Percentiles rank a stretch among this genome's conserved stretches.
phyloP scores from a whole-genome alignment of 371 early-diverging fungal species.

The Mucor ambiguus region DNA sequence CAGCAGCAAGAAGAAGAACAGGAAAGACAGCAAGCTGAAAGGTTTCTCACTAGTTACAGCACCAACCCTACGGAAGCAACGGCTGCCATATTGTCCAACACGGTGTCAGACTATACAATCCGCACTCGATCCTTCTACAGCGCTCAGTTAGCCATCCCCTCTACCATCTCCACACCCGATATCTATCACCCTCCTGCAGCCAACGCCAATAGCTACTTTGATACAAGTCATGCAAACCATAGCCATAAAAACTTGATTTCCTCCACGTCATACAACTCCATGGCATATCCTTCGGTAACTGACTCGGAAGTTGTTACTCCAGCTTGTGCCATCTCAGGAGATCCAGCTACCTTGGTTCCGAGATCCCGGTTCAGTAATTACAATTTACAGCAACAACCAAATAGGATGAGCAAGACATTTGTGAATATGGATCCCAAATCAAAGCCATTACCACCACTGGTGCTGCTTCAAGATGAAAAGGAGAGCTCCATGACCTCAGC shows the following conservation, averaged over 20 bases:
- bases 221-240: background rate
- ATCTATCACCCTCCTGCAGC: background rate
- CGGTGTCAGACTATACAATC: background rate
- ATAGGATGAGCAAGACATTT: slow-evolving; percentile 3
- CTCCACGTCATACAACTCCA: slow-evolving; percentile 10
- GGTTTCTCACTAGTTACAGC: slow-evolving; percentile 19
- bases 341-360: background rate
- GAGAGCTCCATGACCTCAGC: background rate
- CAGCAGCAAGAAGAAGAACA: slow-evolving; percentile 37
- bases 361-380: slow-evolving; percentile 1
- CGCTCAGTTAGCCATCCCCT: slow-evolving; percentile 25
- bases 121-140: slow-evolving; percentile 21
- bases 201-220: background rate
- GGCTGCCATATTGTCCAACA: background rate
- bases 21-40: slow-evolving; percentile 33
- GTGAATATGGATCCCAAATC: background rate
- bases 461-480: background rate
- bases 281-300: slow-evolving; percentile 12
- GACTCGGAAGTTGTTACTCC: slow-evolving; percentile 11
- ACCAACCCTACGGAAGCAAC: background rate
- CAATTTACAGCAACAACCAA: background rate
- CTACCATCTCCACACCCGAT: slow-evolving; percentile 15
- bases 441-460: slow-evolving; percentile 1
- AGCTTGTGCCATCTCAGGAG: background rate
- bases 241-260: background rate